Evolutionary conservation across 1,139 yeast genomes (phyloP).

Genomic region (Blastobotrys indianensis): DNA sequence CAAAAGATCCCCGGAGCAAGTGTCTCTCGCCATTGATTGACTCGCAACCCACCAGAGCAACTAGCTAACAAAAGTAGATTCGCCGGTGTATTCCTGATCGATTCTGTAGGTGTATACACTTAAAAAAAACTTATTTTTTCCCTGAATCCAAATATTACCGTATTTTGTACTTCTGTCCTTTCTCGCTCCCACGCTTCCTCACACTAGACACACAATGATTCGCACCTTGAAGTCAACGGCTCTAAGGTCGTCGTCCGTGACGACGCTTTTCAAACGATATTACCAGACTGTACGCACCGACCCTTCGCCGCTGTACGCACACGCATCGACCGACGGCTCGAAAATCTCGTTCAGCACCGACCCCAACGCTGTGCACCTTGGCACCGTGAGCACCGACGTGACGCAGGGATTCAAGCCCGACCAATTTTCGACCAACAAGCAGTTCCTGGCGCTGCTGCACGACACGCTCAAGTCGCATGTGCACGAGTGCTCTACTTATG

Average conservation of each 20-base stretch:
- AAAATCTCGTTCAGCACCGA: slow-evolving; percentile 17
- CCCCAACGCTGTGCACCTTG: slow-evolving; percentile 28
- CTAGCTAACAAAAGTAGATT: slow-evolving; percentile 21
- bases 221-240: background rate
- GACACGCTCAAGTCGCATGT: slow-evolving; percentile 30
- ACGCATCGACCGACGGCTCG: background rate
- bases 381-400: slow-evolving; percentile 23
- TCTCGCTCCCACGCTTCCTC: background rate
- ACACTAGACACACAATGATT: background rate
- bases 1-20: no score
- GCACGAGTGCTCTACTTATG: slow-evolving; percentile 51
- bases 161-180: background rate
- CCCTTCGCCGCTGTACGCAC: slow-evolving; percentile 6
- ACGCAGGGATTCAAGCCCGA: slow-evolving; percentile 21
- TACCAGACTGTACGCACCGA: slow-evolving; percentile 1
- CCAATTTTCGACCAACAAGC: slow-evolving; percentile 17
- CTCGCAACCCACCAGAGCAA: background rate
- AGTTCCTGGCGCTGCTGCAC: slow-evolving; percentile 31
- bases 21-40: background rate
- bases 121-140: slow-evolving; percentile 11
- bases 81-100: slow-evolving; percentile 34
- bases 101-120: slow-evolving; percentile 38
- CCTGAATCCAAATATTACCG: background rate
- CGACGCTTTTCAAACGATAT: background rate
- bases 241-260: background rate